phyloP scores from a whole-genome alignment of 1,284 basidiomycete genomes.

The Cryptococcus depauperatus region DNA sequence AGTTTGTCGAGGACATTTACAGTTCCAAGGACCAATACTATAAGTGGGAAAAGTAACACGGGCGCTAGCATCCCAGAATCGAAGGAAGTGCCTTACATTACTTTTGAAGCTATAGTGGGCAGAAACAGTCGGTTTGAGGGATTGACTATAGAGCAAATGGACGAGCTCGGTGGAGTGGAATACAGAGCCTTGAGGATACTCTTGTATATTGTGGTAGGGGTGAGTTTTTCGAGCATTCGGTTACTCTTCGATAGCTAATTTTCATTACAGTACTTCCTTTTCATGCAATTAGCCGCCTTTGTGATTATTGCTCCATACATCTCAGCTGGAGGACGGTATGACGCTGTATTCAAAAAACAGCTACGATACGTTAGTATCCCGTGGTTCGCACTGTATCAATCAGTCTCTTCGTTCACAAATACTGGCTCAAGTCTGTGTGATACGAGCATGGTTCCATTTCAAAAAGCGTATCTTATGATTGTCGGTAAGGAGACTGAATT shows the following conservation, averaged over 20 bases:
- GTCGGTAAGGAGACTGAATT: constrained; percentile 39
- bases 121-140: constrained; percentile 79
- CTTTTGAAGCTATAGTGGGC: constrained; percentile 74
- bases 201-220: constrained; percentile 63
- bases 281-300: constrained; percentile 59
- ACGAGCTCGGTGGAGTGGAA: constrained; percentile 90
- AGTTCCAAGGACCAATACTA: constrained; percentile 62
- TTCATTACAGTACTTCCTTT: constrained; percentile 58
- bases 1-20: constrained; percentile 60
- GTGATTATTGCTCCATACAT: constrained; percentile 74
- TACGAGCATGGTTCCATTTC: constrained; percentile 79
- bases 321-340: constrained; percentile 50
- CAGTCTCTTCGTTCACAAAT: constrained; percentile 81
- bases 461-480: constrained; percentile 73
- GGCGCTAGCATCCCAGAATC: constrained; percentile 43
- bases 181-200: constrained; percentile 77
- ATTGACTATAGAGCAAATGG: constrained; percentile 71
- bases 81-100: constrained; percentile 65
- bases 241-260: too few relatives aligned
- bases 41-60: constrained; percentile 43
- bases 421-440: constrained; percentile 85
- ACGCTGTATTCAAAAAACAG: constrained; percentile 52
- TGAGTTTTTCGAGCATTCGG: too few relatives aligned
- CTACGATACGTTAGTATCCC: constrained; percentile 53
- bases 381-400: constrained; percentile 82